phyloP scores from a whole-genome alignment of 2,329 filamentous ascomycete genomes.

The Colletotrichum plurivorum region DNA sequence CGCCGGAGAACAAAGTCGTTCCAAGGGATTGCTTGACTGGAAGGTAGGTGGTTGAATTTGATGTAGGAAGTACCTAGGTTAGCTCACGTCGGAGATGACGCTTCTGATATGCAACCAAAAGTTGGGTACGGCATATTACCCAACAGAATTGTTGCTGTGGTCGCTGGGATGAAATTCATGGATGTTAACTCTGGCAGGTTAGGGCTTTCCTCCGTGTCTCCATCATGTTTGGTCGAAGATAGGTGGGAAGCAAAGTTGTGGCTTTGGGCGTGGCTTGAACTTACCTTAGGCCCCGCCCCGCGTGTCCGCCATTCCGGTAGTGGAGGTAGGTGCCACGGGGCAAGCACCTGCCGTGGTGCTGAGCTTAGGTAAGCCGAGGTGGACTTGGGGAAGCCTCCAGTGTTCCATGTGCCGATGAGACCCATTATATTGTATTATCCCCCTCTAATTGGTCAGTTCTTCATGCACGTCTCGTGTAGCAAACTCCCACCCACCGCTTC shows the following conservation, averaged over 20 bases:
- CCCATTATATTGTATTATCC: not conserved
- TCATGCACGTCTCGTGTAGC: conserved; percentile 45
- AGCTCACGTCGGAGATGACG: conserved; percentile 19
- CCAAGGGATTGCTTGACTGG: conserved; percentile 7
- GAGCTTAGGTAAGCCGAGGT: not conserved
- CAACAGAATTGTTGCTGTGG: no score
- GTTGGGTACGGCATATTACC: no score
- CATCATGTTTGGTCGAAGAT: no score
- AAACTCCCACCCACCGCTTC: conserved; percentile 10
- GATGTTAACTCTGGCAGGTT: no score
- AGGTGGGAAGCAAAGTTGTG: no score
- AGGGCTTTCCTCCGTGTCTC: no score
- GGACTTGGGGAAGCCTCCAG: not conserved
- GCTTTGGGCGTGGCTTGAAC: no score
- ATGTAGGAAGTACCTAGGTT: conserved; percentile 9
- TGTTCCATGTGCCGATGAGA: not conserved
- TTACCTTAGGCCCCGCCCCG: no score
- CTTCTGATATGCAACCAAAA: not conserved
- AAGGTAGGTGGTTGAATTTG: not conserved
- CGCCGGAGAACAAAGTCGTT: conserved; percentile 7
- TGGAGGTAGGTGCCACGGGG: no score
- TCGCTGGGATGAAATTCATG: no score
- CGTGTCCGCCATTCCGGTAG: no score
- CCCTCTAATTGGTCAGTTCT: conserved; percentile 38
- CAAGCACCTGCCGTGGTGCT: no score